These are phyloP conservation scores for Striga hermonthica DNA, from an alignment of 305 asterid genomes.

Conservation along the genomic window DNA sequence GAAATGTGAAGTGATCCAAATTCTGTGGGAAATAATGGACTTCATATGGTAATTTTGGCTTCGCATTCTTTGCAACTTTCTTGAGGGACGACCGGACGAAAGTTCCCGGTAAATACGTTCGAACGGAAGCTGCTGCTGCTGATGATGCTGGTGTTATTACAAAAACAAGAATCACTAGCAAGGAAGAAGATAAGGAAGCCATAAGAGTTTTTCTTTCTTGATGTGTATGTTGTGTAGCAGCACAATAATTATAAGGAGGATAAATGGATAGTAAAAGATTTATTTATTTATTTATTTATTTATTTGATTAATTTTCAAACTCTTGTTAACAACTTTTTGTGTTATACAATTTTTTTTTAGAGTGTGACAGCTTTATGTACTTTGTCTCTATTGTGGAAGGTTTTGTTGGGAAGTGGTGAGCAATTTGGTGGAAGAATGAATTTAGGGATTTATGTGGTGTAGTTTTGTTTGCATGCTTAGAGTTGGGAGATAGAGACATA, in stretches of 20 bases:
- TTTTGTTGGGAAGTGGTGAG: background rate
- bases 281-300: too few relatives aligned
- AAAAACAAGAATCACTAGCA: slow-evolving; percentile 1
- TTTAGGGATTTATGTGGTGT: background rate
- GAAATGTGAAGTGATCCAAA: slow-evolving; percentile 73
- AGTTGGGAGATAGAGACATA: too few relatives aligned
- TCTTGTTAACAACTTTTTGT: too few relatives aligned
- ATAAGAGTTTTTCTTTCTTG: slow-evolving; percentile 5
- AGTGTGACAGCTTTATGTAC: background rate
- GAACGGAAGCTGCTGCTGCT: slow-evolving; percentile 33
- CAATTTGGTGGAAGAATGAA: background rate
- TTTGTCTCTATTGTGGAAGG: background rate
- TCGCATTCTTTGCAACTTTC: background rate
- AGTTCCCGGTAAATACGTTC: slow-evolving; percentile 45
- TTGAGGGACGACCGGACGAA: slow-evolving; percentile 21
- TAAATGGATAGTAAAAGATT: too few relatives aligned
- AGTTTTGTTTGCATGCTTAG: background rate
- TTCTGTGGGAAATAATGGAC: slow-evolving; percentile 59
- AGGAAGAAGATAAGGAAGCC: slow-evolving; percentile 42
- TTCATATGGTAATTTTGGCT: slow-evolving; percentile 49
- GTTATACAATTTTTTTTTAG: too few relatives aligned
- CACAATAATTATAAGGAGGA: too few relatives aligned
- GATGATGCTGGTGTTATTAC: background rate
- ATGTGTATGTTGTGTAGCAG: background rate
- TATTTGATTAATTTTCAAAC: too few relatives aligned